A percentile compares a stretch with the other conserved stretches of the same genome.
Evolutionary conservation across 345 rosid genomes (phyloP).

Genomic region (Fremontodendron californicum): DNA sequence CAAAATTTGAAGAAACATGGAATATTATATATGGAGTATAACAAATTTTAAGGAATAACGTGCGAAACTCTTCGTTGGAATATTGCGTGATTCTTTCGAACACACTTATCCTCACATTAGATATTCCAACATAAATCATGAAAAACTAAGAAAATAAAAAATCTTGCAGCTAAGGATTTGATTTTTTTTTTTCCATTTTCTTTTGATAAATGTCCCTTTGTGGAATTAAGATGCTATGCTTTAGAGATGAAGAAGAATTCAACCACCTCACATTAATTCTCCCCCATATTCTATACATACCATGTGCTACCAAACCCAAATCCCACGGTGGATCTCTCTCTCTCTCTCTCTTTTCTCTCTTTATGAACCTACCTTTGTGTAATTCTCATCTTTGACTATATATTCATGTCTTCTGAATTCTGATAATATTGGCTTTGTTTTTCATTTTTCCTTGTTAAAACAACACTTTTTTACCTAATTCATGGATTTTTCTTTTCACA

Average conservation of each 20-base stretch:
- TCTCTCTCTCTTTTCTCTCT: neutral
- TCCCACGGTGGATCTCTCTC: neutral
- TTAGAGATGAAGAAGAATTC: neutral
- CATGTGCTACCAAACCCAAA: slow-evolving; percentile 12
- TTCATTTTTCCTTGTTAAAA: too few relatives aligned
- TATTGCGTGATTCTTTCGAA: neutral
- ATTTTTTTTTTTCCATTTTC: neutral
- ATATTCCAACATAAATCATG: neutral
- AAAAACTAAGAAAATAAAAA: neutral
- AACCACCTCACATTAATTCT: slow-evolving; percentile 3
- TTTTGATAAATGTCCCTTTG: neutral
- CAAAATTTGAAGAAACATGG: neutral
- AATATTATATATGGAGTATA: neutral
- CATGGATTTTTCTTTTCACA: neutral
- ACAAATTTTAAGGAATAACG: neutral
- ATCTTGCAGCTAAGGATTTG: neutral
- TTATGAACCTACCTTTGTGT: slow-evolving; percentile 5
- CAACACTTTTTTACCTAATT: neutral
- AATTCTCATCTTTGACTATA: neutral
- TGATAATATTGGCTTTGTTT: neutral
- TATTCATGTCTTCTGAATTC: too few relatives aligned
- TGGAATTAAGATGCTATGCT: slow-evolving; percentile 3
- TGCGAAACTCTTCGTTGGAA: neutral
- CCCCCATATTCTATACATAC: neutral
- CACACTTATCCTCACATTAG: neutral